Evolutionary conservation across 2,329 filamentous ascomycete genomes (phyloP), one percentile per base, ranked within the genome.

Genomic region (Basipetospora chlamydospora): DNA sequence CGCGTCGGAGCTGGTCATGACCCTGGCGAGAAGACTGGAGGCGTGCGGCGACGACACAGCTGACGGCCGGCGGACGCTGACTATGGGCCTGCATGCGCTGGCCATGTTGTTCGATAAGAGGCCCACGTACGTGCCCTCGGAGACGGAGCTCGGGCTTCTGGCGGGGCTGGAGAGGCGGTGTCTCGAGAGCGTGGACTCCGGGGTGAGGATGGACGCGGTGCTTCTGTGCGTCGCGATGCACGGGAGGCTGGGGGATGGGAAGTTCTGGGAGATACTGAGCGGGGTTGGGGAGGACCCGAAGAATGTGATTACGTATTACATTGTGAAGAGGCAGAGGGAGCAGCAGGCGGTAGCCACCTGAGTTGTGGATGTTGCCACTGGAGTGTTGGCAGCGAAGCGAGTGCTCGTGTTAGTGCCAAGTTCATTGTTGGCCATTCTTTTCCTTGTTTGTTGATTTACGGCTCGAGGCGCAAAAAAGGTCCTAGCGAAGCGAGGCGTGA

Each of bases 241-340:
- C 51, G 63, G 66, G 32, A 57, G 69, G 9, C 63, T 79, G 7
- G 73, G 74, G 10, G 73, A 77, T 38, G 55, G 48, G 8, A 49
- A 49, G 21, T 87, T 87, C 51, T 88, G 81, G 81, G 67, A 67
- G 23, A 66, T 67, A 17, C 63, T 86, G 47, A 70, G 64, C 39
- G 67, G 60, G 8, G 65, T 81, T 22, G 70, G 72, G 49, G 80
- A 85, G 44, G 80, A 83, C 44, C 73, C 80, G 16, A 73, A 84
- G 61, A 85, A 77, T 45, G 55, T 87, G 42, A 76, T 87, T 47
- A 86, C 79, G 8, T 87, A 87, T 52, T 87, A 86, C 54, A 78
- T 86, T 48, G 80, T 81, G 28, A 78, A 78, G 63, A 65, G 67
- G 51, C 73, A 79, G 55, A 60, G 73, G 36, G 74, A 79, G 55